Evolutionary conservation across 768 basidiomycete genomes (phyloP), one percentile per base, ranked within the genome.

Genomic region (Flagelloscypha sp.): DNA sequence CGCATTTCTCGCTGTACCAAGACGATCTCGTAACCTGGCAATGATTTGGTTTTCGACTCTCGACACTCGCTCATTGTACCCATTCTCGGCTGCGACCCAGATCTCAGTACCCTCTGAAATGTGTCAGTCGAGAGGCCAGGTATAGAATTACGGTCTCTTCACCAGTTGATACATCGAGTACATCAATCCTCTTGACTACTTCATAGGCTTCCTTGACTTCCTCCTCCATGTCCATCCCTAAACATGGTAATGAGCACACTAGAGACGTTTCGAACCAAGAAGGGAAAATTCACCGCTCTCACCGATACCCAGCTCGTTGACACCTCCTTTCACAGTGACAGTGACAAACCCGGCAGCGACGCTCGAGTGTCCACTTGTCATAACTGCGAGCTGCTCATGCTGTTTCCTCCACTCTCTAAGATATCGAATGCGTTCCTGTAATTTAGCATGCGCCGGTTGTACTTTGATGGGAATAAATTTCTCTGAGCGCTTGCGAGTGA

Each of bases 21-120:
- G 69, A 40, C 88, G 71, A 58, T 97, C 94, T 17, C 94, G 72
- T 30, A 99, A 58, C 22, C 88, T 71, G 11, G 94, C 84, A 55
- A 98, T 98, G 53, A 98, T 98, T 57, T 97, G 94, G 61, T 97
- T 97, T 64, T 99, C 95, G 13, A 99, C 94, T 9, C 94, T 71
- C 2, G 95, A 84, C 17, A 98, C 93, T 15, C 93, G 82, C 58
- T 98, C 94, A 48, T 97, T 98, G 56, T 99, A 99, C 4, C 92
- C 90, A 37, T 88, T 90, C 61, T 98, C 95, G 2, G 93, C 93
- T 0, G 90, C 79, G 20, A 94, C 83, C 94, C 93, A 98, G 34
- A 97, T 94, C 57, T 97, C 90, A 11, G 88, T 92, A 3, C 95
- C 94, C 68, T 94, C 93, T 90, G 49, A 27, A 31, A 34, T 3